These are phyloP conservation scores for Euphorbia corollata DNA, from an alignment of 441 rosid genomes.

Conservation along the genomic window DNA sequence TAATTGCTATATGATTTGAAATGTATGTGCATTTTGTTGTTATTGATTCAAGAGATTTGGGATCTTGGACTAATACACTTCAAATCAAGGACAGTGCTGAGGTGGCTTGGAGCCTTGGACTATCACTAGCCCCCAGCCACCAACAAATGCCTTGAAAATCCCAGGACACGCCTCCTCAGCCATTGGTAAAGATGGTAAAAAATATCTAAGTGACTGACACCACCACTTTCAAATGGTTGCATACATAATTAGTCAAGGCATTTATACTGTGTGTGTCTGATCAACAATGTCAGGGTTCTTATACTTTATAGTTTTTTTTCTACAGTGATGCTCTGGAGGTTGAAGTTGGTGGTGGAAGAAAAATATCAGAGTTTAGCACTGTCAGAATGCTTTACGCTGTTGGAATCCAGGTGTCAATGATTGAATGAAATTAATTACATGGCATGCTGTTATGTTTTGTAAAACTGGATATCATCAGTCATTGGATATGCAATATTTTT, in stretches of 20 bases:
- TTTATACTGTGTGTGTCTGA: conserved; percentile 3
- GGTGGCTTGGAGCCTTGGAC: too few relatives aligned
- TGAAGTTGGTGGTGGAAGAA: conserved; percentile 93
- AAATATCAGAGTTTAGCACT: conserved; percentile 79
- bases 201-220: too few relatives aligned
- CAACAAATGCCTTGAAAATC: too few relatives aligned
- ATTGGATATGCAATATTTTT: background rate
- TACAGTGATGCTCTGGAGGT: conserved; percentile 77
- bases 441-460: background rate
- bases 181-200: too few relatives aligned
- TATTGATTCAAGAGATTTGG: conserved; percentile 5
- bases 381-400: conserved; percentile 67
- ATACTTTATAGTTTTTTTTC: conserved; percentile 20
- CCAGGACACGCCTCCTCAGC: too few relatives aligned
- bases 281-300: conserved; percentile 12
- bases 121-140: too few relatives aligned
- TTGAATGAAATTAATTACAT: background rate
- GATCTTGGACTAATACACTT: background rate
- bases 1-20: background rate
- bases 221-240: background rate
- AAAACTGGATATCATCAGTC: background rate
- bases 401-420: conserved; percentile 66
- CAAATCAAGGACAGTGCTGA: too few relatives aligned
- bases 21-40: background rate
- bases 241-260: background rate